Base-by-base conservation (phyloP, 371 early-diverging fungal genomes). In the Actinomortierella ambigua region DNA sequence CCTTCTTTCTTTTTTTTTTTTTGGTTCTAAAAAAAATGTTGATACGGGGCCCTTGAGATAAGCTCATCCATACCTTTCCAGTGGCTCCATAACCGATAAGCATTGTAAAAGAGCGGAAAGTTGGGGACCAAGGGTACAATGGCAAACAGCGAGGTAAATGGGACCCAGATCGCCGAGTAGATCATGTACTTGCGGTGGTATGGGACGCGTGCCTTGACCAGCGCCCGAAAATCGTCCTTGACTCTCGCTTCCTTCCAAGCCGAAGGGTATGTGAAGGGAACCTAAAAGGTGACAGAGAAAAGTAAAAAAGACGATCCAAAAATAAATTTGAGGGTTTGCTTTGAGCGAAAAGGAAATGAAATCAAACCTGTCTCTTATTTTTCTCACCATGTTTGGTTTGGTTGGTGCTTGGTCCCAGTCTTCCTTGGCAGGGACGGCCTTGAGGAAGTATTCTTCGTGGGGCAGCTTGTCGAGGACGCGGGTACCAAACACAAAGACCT, bases 91-190 rank as follows among this genome's bases (percentile, higher is more conserved):
- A 93, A 77, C 5, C 94, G 88, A 63, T 90, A 93, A 23, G 90
- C 59, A 62, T 94, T 94, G 76, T 93, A 94, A 22, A 89, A 88
- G 15, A 94, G 73, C 0, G 92, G 92, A 47, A 94, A 86, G 73
- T 94, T 94, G 34, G 94, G 94, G 5, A 92, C 73, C 15, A 93
- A 55, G 1, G 94, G 94, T 0, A 94, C 87, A 59, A 93, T 66
- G 4, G 81, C 85, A 79, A 92, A 91, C 17, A 87, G 77, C 49
- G 85, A 81, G 5, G 93, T 75, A 34, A 93, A 67, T 1, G 94
- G 94, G 7, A 93, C 78, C 82, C 83, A 81, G 49, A 88, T 81
- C 20, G 84, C 85, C 49, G 89, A 89, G 55, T 88, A 86, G 49
- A 79, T 79, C 84, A 91, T 83, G 66, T 89, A 88, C 55, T 86